Base-by-base conservation (phyloP, 306 rosid genomes). In the Pyrus bretschneideri region DNA sequence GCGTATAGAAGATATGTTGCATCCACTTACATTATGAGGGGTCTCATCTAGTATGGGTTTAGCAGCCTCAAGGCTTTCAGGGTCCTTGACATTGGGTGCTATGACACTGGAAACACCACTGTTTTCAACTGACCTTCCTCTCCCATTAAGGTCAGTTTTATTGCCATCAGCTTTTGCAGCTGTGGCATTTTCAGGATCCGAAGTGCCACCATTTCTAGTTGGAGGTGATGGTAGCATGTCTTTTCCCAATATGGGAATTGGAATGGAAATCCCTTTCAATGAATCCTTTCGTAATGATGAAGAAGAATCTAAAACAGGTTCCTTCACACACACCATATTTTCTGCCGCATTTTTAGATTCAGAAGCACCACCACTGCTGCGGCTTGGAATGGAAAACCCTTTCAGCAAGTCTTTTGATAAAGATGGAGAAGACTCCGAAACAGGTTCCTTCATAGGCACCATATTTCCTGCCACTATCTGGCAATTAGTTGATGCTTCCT, bases 11-110 rank as follows among this genome's bases (percentile, higher is more conserved):
- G 61, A 40, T 46, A 12, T 29, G 14, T 68, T 84, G 67, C 33
- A 82, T 68, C 44, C 25, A n/a, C 69, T 75, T 81, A 90, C 97
- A 88, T 88, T 78, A 65, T 21, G 74, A 67, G 78, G 75, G 70
- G 80, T 78, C 73, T 58, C 81, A 71, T 79, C 82, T 9, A 19
- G 71, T 10, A 57, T 23, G 29, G 64, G 74, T 81, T 81, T 76
- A 64, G 71, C 35, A 64, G 68, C 67, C 64, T 71, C n/a, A 55
- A 81, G 62, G 78, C 49, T 85, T 25, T 59, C 80, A 67, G 72
- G 55, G 73, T 81, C 85, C 76, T 63, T 64, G 18, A 76, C 25
- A 38, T 52, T 54, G n/a, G 81, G 76, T 23, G 62, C 69, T 54
- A 49, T 45, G 23, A 77, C 18, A 72, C 75, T 74, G 52, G 86